Evolutionary conservation across 352 stramenopile genomes (phyloP).

Genomic region (Proteromonas lacertae): DNA sequence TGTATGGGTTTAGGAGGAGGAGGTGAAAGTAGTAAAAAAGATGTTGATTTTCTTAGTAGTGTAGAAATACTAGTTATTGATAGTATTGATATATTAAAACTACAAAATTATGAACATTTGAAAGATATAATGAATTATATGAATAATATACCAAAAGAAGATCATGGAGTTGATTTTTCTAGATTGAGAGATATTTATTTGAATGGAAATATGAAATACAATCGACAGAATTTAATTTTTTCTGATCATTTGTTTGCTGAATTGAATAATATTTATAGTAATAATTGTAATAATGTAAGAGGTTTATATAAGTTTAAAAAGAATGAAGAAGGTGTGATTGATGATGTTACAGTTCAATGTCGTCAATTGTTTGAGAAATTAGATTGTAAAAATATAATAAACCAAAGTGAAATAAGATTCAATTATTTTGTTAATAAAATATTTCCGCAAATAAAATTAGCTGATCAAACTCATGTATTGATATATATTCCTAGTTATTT

Average conservation of each 20-base stretch:
- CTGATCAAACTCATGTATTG: slow-evolving; percentile 19
- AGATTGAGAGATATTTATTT: slow-evolving; percentile 26
- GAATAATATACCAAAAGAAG: slow-evolving; percentile 24
- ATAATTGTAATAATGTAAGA: slow-evolving; percentile 11
- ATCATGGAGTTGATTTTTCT: slow-evolving; percentile 27
- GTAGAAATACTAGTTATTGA: slow-evolving; percentile 28
- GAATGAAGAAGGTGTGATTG: slow-evolving; percentile 11
- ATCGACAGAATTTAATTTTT: slow-evolving; percentile 27
- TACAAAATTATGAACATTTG: slow-evolving; percentile 53
- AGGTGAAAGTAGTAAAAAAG: slow-evolving; percentile 1
- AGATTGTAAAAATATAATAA: slow-evolving; percentile 7
- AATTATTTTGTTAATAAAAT: slow-evolving; percentile 26
- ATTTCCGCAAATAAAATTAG: slow-evolving; percentile 17
- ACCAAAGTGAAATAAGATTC: slow-evolving; percentile 17
- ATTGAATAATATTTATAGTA: slow-evolving; percentile 17
- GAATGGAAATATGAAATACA: slow-evolving; percentile 18
- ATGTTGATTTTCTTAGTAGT: slow-evolving; percentile 27
- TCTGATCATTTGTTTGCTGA: slow-evolving; percentile 18
- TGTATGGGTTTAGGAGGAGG: slow-evolving; percentile 9
- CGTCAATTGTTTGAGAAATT: slow-evolving; percentile 33
- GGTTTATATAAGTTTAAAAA: slow-evolving; percentile 13
- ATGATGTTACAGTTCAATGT: slow-evolving; percentile 13
- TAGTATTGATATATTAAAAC: slow-evolving; percentile 25
- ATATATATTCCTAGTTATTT: slow-evolving; percentile 35
- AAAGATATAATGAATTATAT: slow-evolving; percentile 17